Percentiles rank a stretch among this genome's conserved stretches.
Evolutionary conservation across 768 basidiomycete genomes (phyloP).

Genomic region (Coprinopsis sp.): DNA sequence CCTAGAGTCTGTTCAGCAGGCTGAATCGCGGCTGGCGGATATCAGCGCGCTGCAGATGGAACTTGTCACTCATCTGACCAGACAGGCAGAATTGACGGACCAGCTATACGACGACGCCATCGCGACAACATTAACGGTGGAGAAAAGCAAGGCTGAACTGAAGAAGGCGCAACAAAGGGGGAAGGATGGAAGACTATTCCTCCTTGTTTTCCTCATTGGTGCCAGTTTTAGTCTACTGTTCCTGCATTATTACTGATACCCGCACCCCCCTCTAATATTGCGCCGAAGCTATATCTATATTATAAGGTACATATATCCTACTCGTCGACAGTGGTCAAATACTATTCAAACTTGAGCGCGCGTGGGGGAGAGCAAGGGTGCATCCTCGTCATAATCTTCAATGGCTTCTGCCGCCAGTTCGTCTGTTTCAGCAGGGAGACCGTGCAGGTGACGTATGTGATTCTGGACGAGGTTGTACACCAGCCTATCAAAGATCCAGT

Average conservation of each 20-base stretch:
- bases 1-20: slow-evolving; percentile 84
- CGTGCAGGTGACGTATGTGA: slow-evolving; percentile 53
- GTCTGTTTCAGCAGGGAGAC: slow-evolving; percentile 42
- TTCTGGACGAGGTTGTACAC: slow-evolving; percentile 61
- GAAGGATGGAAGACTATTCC: slow-evolving; percentile 83
- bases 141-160: slow-evolving; percentile 87
- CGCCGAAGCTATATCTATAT: slow-evolving; percentile 13
- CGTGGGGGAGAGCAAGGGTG: slow-evolving; percentile 45
- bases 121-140: slow-evolving; percentile 77
- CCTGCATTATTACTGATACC: slow-evolving; percentile 77
- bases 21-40: slow-evolving; percentile 87
- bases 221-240: slow-evolving; percentile 90
- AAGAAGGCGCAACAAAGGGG: slow-evolving; percentile 84
- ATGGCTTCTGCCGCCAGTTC: slow-evolving; percentile 55
- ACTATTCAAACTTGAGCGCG: background rate
- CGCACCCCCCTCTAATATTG: background rate
- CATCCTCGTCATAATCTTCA: slow-evolving; percentile 57
- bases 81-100: slow-evolving; percentile 90
- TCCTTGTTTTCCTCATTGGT: slow-evolving; percentile 88
- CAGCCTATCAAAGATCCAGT: slow-evolving; percentile 37
- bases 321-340: too few species aligned
- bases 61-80: slow-evolving; percentile 79
- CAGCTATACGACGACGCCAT: slow-evolving; percentile 94
- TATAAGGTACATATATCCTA: slow-evolving; percentile 14
- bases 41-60: slow-evolving; percentile 93